These are phyloP conservation scores for Cucurbitaria berberidis DNA, from an alignment of 2,329 filamentous ascomycete genomes.

Conservation along the genomic window DNA sequence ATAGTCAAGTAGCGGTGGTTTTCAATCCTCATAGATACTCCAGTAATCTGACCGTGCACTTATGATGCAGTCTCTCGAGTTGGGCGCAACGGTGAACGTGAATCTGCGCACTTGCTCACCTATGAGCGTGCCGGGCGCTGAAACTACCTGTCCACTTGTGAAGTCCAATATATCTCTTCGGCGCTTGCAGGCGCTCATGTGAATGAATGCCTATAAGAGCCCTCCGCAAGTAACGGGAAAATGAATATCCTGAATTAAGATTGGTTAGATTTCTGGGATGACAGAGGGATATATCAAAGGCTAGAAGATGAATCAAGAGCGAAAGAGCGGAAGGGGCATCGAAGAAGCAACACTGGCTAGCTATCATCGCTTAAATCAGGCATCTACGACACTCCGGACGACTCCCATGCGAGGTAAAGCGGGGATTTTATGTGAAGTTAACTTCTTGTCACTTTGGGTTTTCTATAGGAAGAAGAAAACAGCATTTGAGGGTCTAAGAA, in stretches of 20 bases:
- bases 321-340: background rate
- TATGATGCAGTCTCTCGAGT: background rate
- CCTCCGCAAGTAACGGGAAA: too few relatives aligned
- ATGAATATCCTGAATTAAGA: too few relatives aligned
- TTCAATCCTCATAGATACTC: background rate
- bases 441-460: background rate
- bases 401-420: background rate
- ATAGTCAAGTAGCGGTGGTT: background rate
- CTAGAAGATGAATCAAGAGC: background rate
- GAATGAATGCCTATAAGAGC: too few relatives aligned
- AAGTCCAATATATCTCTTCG: too few relatives aligned
- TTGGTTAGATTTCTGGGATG: too few relatives aligned
- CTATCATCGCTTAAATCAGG: background rate
- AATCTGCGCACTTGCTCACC: background rate
- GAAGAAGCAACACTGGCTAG: background rate
- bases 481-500: background rate
- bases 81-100: background rate
- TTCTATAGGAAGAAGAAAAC: background rate
- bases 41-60: background rate
- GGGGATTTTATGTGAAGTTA: background rate
- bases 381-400: background rate
- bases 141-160: too few relatives aligned
- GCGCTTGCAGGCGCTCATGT: too few relatives aligned
- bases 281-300: too few relatives aligned
- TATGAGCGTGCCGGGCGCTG: too few relatives aligned